These are phyloP conservation scores for Pythium phragmitis DNA, from an alignment of 352 stramenopile genomes.

Conservation along the genomic window DNA sequence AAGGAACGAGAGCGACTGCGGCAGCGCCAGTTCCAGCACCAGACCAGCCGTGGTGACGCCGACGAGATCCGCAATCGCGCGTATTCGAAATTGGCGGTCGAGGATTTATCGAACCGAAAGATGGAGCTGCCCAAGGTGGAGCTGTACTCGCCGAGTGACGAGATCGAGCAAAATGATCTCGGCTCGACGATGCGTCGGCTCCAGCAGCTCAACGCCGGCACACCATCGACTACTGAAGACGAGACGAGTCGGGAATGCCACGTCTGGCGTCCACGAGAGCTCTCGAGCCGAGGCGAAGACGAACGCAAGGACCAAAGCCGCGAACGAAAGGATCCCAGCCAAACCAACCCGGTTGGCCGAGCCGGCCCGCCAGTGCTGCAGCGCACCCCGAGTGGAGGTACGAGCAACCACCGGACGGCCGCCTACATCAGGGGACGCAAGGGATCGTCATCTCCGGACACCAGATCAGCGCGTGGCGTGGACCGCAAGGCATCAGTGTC, in stretches of 20 bases:
- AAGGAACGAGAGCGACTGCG: neutral
- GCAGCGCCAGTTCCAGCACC: neutral
- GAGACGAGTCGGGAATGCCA: neutral
- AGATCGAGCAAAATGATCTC: neutral
- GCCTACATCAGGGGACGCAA: neutral
- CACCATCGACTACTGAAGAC: neutral
- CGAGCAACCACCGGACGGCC: slow-evolving; percentile 1
- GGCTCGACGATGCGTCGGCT: slow-evolving; percentile 20
- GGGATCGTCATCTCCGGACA: neutral
- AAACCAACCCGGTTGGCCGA: neutral
- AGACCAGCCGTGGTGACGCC: neutral
- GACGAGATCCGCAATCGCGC: slow-evolving; percentile 7
- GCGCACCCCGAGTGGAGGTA: neutral
- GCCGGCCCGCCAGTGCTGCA: neutral
- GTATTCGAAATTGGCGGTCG: slow-evolving; percentile 27
- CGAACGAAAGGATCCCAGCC: neutral
- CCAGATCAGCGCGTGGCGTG: neutral
- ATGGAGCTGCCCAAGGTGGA: neutral
- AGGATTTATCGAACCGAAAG: neutral
- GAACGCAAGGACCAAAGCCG: too few species aligned
- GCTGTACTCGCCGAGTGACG: neutral
- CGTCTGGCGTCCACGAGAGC: neutral
- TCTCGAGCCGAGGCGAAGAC: neutral
- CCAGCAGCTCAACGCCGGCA: slow-evolving; percentile 13
- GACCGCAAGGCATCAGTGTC: neutral